Base-by-base conservation (phyloP, 2,329 filamentous ascomycete genomes). In the Alternaria brassicae region DNA sequence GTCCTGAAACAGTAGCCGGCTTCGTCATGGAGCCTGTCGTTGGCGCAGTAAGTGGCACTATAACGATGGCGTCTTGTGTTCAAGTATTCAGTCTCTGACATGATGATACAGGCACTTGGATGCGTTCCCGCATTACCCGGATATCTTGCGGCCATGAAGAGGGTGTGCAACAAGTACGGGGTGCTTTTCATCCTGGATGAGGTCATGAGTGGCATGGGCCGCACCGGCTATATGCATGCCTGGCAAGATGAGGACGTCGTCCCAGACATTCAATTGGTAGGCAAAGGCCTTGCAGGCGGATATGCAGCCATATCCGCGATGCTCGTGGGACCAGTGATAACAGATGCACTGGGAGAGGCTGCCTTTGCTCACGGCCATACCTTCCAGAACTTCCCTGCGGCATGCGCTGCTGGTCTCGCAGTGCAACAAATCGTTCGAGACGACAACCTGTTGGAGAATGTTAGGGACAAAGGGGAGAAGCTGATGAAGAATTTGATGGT, bases 141-240 rank as follows among this genome's bases (percentile, higher is more conserved):
- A 0, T 95, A 95, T 65, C 86, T 93, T 49, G 78, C 81, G 50
- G 89, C 88, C 0, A 86, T 94, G 76, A 85, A 85, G 68, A 79
- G 80, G 2, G 80, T 95, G 1, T 95, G 91, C 72, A 84, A 89
- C 52, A 86, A 85, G 60, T 82, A 94, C 69, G 91, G 89, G 0
- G 87, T 89, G 0, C 83, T 95, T 0, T 81, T 95, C n/a, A 89
- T 94, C 44, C 78, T 94, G 0, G 92, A 95, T 69, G 91, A 94
- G 72, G 83, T 92, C 42, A 91, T 93, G 89, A 89, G 85, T 47
- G 88, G 88, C 2, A 84, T 85, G 75, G 88, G 88, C 1, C 79
- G 87, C 1, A 83, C 82, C 0, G 88, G 87, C 0, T 82, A 79
- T 4, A 75, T 89, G 64, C 84, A 91, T 76, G 85, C 86, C 1